These are phyloP conservation scores for Boletus speciosus DNA, from an alignment of 768 basidiomycete species.

Conservation along the genomic window DNA sequence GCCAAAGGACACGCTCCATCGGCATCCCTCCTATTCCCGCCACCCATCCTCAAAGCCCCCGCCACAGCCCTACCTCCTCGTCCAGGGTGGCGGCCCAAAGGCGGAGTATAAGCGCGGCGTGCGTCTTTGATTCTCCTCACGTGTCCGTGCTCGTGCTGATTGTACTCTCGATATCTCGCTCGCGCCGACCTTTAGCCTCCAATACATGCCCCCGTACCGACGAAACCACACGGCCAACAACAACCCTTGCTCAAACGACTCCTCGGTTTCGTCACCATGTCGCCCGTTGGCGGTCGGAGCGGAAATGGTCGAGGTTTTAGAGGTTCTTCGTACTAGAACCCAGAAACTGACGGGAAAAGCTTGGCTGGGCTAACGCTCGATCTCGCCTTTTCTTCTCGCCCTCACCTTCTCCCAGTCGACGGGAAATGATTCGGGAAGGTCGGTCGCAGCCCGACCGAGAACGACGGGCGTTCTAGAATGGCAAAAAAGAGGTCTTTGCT, in stretches of 20 bases:
- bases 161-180: background rate
- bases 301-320: slow-evolving; percentile 24
- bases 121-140: slow-evolving; percentile 15
- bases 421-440: background rate
- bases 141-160: slow-evolving; percentile 17
- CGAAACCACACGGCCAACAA: slow-evolving; percentile 25
- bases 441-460: slow-evolving; percentile 3
- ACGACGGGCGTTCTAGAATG: slow-evolving; percentile 4
- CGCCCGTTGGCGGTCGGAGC: slow-evolving; percentile 23
- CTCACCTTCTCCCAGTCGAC: background rate
- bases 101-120: slow-evolving; percentile 33
- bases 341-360: background rate
- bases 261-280: slow-evolving; percentile 25
- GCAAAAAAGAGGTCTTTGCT: background rate
- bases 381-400: background rate
- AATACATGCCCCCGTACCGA: slow-evolving; percentile 30
- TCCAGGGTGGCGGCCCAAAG: slow-evolving; percentile 26
- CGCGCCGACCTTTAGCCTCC: slow-evolving; percentile 7
- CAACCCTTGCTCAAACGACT: slow-evolving; percentile 32
- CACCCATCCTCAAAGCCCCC: slow-evolving; percentile 21
- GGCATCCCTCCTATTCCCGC: slow-evolving; percentile 18
- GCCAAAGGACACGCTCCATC: slow-evolving; percentile 19
- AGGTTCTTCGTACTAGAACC: slow-evolving; percentile 24
- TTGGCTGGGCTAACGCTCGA: background rate
- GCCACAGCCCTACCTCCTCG: slow-evolving; percentile 26